These are phyloP conservation scores for Russula dissimulans DNA, from an alignment of 768 basidiomycete species.

Conservation along the genomic window DNA sequence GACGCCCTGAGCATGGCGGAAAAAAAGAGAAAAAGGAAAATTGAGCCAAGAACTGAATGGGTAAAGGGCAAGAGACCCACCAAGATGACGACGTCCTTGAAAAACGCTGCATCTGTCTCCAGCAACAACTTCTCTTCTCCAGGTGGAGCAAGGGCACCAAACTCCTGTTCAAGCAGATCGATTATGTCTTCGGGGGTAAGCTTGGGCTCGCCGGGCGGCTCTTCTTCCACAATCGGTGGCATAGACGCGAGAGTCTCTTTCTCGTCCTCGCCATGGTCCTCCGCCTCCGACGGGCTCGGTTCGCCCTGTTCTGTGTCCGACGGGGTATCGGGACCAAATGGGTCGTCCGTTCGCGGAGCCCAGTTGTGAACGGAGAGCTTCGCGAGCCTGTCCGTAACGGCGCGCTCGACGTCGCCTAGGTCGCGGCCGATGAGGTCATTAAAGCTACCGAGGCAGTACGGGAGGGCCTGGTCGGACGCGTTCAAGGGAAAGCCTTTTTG, in stretches of 20 bases:
- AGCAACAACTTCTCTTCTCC: slow-evolving; percentile 42
- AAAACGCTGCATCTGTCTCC: slow-evolving; percentile 43
- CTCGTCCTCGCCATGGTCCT: slow-evolving; percentile 4
- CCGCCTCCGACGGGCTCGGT: slow-evolving; percentile 22
- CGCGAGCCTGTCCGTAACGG: slow-evolving; percentile 29
- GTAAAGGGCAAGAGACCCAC: slow-evolving; percentile 24
- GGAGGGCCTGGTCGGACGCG: slow-evolving; percentile 2
- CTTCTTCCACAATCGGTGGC: slow-evolving; percentile 1
- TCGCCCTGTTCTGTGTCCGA: not conserved
- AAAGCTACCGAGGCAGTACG: slow-evolving; percentile 28
- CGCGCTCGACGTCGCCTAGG: slow-evolving; percentile 30
- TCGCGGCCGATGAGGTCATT: slow-evolving; percentile 36
- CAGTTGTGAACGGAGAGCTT: slow-evolving; percentile 33
- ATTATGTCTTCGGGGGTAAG: slow-evolving; percentile 42
- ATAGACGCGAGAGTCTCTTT: not conserved
- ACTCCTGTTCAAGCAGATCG: slow-evolving; percentile 44
- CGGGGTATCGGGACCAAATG: not conserved
- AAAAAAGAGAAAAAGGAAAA: slow-evolving; percentile 4
- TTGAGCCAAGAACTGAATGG: slow-evolving; percentile 6
- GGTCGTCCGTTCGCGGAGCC: slow-evolving; percentile 20
- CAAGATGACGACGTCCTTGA: slow-evolving; percentile 42
- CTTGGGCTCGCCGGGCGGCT: slow-evolving; percentile 26
- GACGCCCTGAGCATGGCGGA: slow-evolving; percentile 34
- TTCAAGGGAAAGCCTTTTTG: not conserved
- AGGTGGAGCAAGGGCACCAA: slow-evolving; percentile 40